phyloP scores from a whole-genome alignment of 768 basidiomycete genomes.

The Psilocybe cubensis region DNA sequence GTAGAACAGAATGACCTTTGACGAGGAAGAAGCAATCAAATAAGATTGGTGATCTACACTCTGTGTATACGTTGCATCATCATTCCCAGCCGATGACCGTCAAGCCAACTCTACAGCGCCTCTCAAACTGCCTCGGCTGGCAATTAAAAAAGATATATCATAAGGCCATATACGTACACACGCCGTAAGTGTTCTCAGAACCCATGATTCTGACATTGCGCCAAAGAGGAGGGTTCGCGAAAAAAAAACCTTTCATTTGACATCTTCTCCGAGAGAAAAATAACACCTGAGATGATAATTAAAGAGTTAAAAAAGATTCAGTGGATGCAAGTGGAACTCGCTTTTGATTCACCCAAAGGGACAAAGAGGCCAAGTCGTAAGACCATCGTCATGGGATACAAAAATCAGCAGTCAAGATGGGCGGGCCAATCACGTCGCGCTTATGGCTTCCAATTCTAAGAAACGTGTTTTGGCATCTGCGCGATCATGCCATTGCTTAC shows the following conservation, averaged over 20 bases:
- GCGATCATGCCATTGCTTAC: slow-evolving; percentile 5
- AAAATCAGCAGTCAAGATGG: background rate
- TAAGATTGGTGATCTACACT: slow-evolving; percentile 11
- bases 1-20: background rate
- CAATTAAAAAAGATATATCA: slow-evolving; percentile 5
- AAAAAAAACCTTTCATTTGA: slow-evolving; percentile 9
- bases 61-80: background rate
- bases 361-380: background rate
- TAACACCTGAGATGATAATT: background rate
- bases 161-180: slow-evolving; percentile 15
- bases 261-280: slow-evolving; percentile 13
- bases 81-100: background rate
- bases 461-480: slow-evolving; percentile 17
- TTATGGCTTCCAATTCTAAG: slow-evolving; percentile 14
- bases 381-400: slow-evolving; percentile 2
- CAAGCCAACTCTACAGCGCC: slow-evolving; percentile 1
- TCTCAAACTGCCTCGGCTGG: slow-evolving; percentile 14
- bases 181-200: slow-evolving; percentile 7
- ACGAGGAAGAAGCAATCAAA: slow-evolving; percentile 2
- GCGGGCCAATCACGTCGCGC: slow-evolving; percentile 10
- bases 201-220: slow-evolving; percentile 7
- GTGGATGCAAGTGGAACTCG: background rate
- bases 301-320: background rate
- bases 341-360: background rate
- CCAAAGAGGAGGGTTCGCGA: slow-evolving; percentile 7